These are phyloP conservation scores for Vigna nakashimae DNA, from an alignment of 306 rosid species.

Conservation along the genomic window DNA sequence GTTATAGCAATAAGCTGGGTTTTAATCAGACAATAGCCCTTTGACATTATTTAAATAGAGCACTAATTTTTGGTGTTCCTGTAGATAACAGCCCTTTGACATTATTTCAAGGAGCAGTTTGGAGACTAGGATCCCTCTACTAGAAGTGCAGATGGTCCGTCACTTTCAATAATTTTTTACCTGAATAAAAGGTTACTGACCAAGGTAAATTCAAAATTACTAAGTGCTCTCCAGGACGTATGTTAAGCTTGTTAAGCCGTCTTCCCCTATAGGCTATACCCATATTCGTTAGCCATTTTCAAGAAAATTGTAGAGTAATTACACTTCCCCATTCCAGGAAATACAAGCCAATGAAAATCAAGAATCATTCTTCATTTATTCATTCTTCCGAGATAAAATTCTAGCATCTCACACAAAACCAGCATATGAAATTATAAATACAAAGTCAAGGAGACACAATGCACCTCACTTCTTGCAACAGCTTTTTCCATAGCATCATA, in stretches of 20 bases:
- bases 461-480: slow-evolving; percentile 92
- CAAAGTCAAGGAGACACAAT: slow-evolving; percentile 39
- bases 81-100: no score
- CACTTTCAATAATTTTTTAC: neutral
- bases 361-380: slow-evolving; percentile 12
- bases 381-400: slow-evolving; percentile 27
- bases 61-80: no score
- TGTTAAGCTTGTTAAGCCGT: slow-evolving; percentile 30
- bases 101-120: no score
- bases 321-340: slow-evolving; percentile 4
- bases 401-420: slow-evolving; percentile 31
- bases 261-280: slow-evolving; percentile 6
- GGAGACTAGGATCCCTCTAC: neutral
- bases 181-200: neutral
- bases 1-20: no score
- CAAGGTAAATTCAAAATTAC: neutral
- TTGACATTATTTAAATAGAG: no score
- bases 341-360: neutral
- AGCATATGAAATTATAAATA: slow-evolving; percentile 28
- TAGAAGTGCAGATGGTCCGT: neutral
- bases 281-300: slow-evolving; percentile 23
- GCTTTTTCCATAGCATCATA: slow-evolving; percentile 90
- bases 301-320: slow-evolving; percentile 11
- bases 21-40: no score
- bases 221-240: neutral